Conservation (phyloP, 2,329 filamentous ascomycete genomes). For the Mollisiaceae sp. region DNA sequence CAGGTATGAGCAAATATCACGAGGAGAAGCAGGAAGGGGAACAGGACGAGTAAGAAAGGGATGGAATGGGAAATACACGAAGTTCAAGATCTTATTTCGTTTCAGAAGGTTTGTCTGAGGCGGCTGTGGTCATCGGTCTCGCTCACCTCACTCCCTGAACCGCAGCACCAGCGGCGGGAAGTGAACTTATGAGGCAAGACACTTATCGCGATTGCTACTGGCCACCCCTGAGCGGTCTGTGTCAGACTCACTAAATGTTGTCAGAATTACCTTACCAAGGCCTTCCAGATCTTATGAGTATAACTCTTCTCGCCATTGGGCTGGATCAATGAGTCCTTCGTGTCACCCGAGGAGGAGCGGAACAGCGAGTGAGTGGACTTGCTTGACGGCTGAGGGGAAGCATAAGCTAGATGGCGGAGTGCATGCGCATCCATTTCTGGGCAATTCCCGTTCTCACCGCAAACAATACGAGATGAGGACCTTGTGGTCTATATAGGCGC, state of each 20-base stretch:
- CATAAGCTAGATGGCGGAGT: neutral
- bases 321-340: neutral
- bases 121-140: neutral
- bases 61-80: no score
- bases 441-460: neutral
- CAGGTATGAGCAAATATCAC: neutral
- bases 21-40: neutral
- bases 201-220: neutral
- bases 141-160: neutral
- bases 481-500: neutral
- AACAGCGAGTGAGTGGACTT: neutral
- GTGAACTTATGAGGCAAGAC: neutral
- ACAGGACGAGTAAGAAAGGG: no score
- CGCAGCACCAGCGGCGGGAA: neutral
- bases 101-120: conserved; percentile 1
- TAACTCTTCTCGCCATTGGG: no score
- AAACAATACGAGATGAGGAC: neutral
- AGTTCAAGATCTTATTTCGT: neutral
- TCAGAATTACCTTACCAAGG: neutral
- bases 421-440: neutral
- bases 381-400: neutral
- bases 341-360: no score
- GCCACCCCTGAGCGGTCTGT: neutral
- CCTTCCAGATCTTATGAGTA: neutral
- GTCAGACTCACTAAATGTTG: neutral